Conservation (phyloP, 139 green algal genomes). For the Raphidocelis subcapitata region DNA sequence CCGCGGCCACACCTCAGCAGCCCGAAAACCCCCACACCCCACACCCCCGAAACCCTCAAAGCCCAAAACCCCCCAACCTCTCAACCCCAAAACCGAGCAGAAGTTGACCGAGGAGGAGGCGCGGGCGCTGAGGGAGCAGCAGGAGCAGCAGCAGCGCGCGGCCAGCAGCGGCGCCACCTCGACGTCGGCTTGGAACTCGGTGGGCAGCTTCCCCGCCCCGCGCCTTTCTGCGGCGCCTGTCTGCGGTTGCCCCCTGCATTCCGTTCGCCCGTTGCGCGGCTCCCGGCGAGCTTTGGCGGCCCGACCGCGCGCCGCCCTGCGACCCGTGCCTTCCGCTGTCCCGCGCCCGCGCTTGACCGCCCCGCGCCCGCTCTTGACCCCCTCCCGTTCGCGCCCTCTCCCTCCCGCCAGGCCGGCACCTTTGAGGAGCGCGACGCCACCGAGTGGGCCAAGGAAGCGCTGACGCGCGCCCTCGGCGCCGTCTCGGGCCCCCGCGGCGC, state of each 20-base stretch:
- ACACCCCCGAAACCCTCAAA: too few relatives aligned
- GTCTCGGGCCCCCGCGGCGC: constrained; percentile 1
- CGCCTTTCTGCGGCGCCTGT: not conserved
- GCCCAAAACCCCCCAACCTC: too few relatives aligned
- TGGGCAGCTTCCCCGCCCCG: not conserved
- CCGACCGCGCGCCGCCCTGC: too few relatives aligned
- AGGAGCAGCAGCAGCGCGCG: constrained; percentile 1
- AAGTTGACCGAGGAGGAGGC: constrained; percentile 34
- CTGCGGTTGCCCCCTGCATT: too few relatives aligned
- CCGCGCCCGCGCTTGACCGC: too few relatives aligned
- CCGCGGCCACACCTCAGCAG: too few relatives aligned
- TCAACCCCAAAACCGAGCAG: constrained; percentile 8
- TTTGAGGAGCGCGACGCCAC: constrained; percentile 45
- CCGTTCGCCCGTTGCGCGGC: too few relatives aligned
- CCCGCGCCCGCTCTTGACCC: too few relatives aligned
- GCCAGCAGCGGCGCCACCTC: constrained; percentile 3
- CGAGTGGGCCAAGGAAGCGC: constrained; percentile 32
- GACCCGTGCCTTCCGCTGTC: too few relatives aligned
- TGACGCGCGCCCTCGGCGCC: constrained; percentile 9
- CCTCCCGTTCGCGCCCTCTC: too few relatives aligned
- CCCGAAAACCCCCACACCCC: not conserved
- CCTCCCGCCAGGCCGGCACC: constrained; percentile 29
- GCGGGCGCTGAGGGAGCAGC: constrained; percentile 18
- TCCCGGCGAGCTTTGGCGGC: too few relatives aligned
- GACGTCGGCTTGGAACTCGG: constrained; percentile 36